These are phyloP conservation scores for Schizosaccharomyces pombe DNA, from an alignment of 805 yeast species.

Conservation along the genomic window DNA sequence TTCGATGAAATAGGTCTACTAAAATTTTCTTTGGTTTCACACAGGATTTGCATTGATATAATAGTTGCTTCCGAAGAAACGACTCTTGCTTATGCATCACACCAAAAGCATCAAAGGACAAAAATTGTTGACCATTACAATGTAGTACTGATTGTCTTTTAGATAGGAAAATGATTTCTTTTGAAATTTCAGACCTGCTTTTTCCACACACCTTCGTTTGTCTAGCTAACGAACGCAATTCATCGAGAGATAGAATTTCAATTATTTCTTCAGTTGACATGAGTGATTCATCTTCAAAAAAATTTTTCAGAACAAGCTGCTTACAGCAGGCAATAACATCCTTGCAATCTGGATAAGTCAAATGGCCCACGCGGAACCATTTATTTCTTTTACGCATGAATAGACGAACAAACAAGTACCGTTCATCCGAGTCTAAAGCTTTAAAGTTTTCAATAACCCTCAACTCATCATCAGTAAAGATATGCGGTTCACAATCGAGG, in stretches of 20 bases:
- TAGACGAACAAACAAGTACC: constrained; percentile 9
- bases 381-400: constrained; percentile 8
- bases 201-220: constrained; percentile 1
- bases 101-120: neutral
- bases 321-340: constrained; percentile 6
- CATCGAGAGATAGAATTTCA: constrained; percentile 7
- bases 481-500: constrained; percentile 7
- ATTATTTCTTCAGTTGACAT: constrained; percentile 7
- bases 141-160: constrained; percentile 7
- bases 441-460: constrained; percentile 7
- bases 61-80: constrained; percentile 3
- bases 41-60: constrained; percentile 8
- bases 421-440: constrained; percentile 6
- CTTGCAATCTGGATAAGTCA: constrained; percentile 6
- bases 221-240: constrained; percentile 7
- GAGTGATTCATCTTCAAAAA: neutral
- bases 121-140: constrained; percentile 1
- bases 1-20: constrained; percentile 8
- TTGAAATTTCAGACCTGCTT: constrained; percentile 7
- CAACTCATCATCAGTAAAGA: constrained; percentile 8
- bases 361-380: constrained; percentile 8
- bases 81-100: neutral
- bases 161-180: constrained; percentile 5
- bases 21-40: constrained; percentile 4
- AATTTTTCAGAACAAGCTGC: neutral